These are phyloP conservation scores for Zygosaccharomyces pseudobailii DNA, from an alignment of 1,139 yeast species.

Conservation along the genomic window DNA sequence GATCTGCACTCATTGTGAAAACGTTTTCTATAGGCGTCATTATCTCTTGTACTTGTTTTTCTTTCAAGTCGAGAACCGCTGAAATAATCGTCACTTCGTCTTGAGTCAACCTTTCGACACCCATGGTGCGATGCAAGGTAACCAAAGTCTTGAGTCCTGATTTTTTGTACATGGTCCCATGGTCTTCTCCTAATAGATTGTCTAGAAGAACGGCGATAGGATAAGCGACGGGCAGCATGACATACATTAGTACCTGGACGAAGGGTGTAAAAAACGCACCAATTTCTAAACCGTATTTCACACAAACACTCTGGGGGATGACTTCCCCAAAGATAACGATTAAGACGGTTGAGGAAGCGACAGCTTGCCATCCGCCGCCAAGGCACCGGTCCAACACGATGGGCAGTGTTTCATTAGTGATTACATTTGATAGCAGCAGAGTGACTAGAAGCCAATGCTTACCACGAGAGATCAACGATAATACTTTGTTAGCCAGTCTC, in stretches of 20 bases:
- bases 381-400: conserved; percentile 86
- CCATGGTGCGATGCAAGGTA: conserved; percentile 90
- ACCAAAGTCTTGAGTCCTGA: conserved; percentile 92
- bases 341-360: conserved; percentile 83
- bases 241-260: conserved; percentile 77
- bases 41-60: conserved; percentile 76
- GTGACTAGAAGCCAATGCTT: conserved; percentile 99
- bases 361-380: conserved; percentile 98
- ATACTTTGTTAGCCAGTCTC: conserved; percentile 67
- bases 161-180: conserved; percentile 90
- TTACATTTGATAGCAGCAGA: conserved; percentile 75
- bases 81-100: conserved; percentile 96
- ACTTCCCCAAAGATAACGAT: conserved; percentile 95
- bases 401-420: conserved; percentile 93
- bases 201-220: conserved; percentile 84
- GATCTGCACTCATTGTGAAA: conserved; percentile 82
- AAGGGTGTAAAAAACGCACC: conserved; percentile 92
- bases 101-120: conserved; percentile 84
- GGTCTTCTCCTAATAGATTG: conserved; percentile 85
- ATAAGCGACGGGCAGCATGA: conserved; percentile 88
- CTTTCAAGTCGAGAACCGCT: conserved; percentile 90
- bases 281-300: conserved; percentile 83
- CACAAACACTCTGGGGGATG: conserved; percentile 91
- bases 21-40: conserved; percentile 96
- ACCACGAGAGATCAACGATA: conserved; percentile 69